Percentiles rank a stretch among this genome's conserved stretches.
Conservation (phyloP, 2,329 filamentous ascomycete species). For the Grosmannia huntii region DNA sequence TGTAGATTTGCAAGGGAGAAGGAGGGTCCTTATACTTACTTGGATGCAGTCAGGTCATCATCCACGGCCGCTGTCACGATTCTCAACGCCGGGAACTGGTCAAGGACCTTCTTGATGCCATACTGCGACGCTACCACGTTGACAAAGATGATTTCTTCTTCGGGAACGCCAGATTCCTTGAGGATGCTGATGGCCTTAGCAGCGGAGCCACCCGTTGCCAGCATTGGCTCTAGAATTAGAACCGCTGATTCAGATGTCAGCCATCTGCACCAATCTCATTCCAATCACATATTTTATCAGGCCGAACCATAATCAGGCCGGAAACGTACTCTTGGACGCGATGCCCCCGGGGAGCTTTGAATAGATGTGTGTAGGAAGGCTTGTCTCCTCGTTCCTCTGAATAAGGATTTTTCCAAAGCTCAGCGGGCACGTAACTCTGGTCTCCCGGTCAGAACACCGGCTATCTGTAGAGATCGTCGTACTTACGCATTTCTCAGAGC, state of each 20-base stretch:
- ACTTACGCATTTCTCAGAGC: background rate
- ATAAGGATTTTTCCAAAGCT: constrained; percentile 4
- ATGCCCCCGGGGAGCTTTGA: constrained; percentile 1
- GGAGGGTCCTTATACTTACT: background rate
- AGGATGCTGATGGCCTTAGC: background rate
- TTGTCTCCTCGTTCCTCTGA: constrained; percentile 2
- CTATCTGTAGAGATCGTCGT: background rate
- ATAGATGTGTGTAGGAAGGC: background rate
- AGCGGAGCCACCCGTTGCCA: constrained; percentile 2
- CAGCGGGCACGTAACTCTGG: background rate
- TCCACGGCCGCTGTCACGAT: constrained; percentile 2
- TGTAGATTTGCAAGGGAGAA: background rate
- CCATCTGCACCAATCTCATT: no score
- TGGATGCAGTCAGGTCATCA: background rate
- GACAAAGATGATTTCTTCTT: constrained; percentile 1
- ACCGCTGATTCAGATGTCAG: background rate
- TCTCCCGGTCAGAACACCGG: background rate
- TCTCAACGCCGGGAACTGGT: background rate
- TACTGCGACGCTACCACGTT: constrained; percentile 2
- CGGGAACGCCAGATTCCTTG: background rate
- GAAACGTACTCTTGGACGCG: background rate
- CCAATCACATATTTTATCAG: no score
- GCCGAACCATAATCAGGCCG: background rate
- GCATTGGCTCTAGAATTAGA: constrained; percentile 3
- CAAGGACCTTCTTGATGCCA: background rate